phyloP scores from a whole-genome alignment of 164 flowering plant species.

The Kalanchoe fedtschenkoi region DNA sequence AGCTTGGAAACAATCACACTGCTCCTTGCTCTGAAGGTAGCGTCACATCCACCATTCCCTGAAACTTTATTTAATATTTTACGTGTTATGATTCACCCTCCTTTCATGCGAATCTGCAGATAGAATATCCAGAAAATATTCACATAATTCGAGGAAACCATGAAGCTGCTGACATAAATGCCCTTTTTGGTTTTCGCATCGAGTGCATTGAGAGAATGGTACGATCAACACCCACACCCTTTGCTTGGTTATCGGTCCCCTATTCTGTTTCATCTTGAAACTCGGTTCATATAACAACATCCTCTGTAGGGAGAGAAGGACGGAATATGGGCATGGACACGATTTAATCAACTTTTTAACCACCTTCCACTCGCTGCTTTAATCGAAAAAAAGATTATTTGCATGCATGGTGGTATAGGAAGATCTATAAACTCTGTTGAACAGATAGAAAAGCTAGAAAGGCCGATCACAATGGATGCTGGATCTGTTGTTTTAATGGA shows the following conservation, averaged over 20 bases:
- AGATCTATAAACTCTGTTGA: conserved; percentile 87
- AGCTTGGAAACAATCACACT: conserved; percentile 87
- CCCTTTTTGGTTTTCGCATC: conserved; percentile 69
- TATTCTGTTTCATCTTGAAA: background rate
- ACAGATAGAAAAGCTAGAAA: conserved; percentile 94
- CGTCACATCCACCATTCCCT: conserved; percentile 11
- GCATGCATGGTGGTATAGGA: conserved; percentile 99
- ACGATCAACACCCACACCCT: conserved; percentile 3
- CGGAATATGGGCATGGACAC: conserved; percentile 99
- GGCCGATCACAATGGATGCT: conserved; percentile 98
- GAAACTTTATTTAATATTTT: background rate
- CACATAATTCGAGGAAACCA: conserved; percentile 86
- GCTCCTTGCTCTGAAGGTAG: conserved; percentile 87
- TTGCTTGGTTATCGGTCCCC: conserved; percentile 1
- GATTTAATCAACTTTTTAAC: conserved; percentile 96
- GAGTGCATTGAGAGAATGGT: conserved; percentile 89
- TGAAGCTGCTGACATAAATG: conserved; percentile 96
- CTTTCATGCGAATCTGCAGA: conserved; percentile 31
- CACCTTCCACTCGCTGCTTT: conserved; percentile 92
- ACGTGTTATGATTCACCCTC: background rate
- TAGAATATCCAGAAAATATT: conserved; percentile 65
- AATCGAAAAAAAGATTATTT: conserved; percentile 91
- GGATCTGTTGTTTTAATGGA: conserved; percentile 94
- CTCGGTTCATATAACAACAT: conserved; percentile 6
- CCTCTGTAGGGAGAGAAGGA: conserved; percentile 79